Percentiles rank a stretch among this genome's conserved stretches.
Evolutionary conservation across 106 monocot species (phyloP).

Genomic region (Phalaenopsis aphrodite): DNA sequence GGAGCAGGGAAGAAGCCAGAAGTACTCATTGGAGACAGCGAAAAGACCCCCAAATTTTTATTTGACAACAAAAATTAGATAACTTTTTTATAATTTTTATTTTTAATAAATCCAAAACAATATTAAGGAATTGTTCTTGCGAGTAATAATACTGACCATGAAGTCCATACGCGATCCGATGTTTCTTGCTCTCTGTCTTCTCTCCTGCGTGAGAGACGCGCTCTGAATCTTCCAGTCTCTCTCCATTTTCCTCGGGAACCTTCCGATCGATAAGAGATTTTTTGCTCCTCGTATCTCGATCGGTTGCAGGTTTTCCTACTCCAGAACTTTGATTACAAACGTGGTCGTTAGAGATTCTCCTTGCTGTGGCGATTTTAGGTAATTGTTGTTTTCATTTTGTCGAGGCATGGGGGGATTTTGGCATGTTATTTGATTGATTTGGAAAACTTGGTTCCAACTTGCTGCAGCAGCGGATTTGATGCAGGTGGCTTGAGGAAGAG

Average conservation of each 20-base stretch:
- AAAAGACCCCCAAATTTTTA: neutral
- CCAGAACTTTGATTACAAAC: neutral
- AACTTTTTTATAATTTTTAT: neutral
- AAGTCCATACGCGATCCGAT: neutral
- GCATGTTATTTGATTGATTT: slow-evolving; percentile 3
- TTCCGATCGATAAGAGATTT: neutral
- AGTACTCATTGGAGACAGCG: neutral
- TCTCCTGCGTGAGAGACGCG: too few species aligned
- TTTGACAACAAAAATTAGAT: neutral
- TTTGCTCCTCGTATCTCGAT: neutral
- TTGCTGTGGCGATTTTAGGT: neutral
- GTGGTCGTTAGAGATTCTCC: neutral
- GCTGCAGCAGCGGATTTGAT: neutral
- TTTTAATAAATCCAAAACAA: neutral
- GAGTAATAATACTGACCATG: neutral
- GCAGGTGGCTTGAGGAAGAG: neutral
- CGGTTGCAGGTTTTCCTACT: neutral
- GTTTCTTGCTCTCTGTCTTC: too few species aligned
- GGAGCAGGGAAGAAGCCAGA: neutral
- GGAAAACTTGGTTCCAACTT: neutral
- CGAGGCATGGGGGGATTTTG: neutral
- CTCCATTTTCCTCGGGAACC: neutral
- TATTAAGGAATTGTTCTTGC: neutral
- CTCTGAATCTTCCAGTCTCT: neutral
- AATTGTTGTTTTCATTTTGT: neutral